Percentiles rank a stretch among this genome's conserved stretches.
Conservation (phyloP, 768 basidiomycete species). For the Calocera cornea region DNA sequence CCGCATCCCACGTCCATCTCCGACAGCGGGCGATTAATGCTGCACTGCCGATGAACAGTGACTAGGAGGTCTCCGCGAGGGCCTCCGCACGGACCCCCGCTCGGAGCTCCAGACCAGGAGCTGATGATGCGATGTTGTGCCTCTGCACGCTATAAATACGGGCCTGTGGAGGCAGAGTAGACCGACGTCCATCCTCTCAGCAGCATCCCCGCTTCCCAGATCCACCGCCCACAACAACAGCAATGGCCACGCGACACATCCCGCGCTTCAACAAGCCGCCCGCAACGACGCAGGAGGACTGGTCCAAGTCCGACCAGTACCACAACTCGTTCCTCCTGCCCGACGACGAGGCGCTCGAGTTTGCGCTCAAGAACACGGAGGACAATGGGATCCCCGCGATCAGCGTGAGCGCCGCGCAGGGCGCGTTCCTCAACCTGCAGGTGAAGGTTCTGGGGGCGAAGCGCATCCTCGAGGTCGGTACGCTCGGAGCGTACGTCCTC, state of each 20-base stretch:
- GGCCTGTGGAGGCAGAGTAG: background rate
- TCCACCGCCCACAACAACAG: background rate
- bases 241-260: conserved; percentile 4
- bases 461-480: conserved; percentile 50
- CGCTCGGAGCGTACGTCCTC: conserved; percentile 36
- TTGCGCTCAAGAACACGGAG: conserved; percentile 29
- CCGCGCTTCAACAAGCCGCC: background rate
- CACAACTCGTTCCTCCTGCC: conserved; percentile 43
- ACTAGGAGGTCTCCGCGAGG: no score
- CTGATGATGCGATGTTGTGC: background rate
- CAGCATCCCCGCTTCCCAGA: background rate
- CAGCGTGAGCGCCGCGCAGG: conserved; percentile 28
- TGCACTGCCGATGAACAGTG: no score
- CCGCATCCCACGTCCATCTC: no score
- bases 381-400: conserved; percentile 34
- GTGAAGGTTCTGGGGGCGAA: conserved; percentile 40
- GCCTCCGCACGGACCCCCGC: no score
- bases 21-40: no score
- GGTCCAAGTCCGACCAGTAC: conserved; percentile 40
- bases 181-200: background rate
- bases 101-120: no score
- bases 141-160: background rate
- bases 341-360: conserved; percentile 33
- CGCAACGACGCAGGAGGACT: conserved; percentile 27
- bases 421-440: conserved; percentile 43